Base-by-base conservation (phyloP, 2,329 filamentous ascomycete species). In the Microdochium bolleyi region DNA sequence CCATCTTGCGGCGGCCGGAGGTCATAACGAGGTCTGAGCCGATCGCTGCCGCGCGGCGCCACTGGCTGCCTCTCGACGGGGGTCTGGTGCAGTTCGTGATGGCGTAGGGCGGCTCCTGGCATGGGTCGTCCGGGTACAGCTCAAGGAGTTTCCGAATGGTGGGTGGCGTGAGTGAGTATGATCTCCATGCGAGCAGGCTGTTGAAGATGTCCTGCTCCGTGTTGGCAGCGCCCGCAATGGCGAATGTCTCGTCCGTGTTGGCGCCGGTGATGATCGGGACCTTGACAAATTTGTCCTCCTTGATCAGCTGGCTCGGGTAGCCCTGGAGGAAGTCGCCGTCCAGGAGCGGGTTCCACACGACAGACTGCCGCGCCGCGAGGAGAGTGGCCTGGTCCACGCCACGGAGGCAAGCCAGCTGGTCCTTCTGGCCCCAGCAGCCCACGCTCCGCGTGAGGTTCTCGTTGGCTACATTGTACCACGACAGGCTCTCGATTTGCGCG, bases 21-120 rank as follows among this genome's bases (percentile, higher is more conserved):
- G 76, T 70, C 69, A 79, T 78, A 30, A 76, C 71, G 5, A 77
- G 59, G 51, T 78, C 75, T 1, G 69, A 70, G 1, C 71, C 73
- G n/a, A 77, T 75, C 0, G 72, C 69, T 4, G 68, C 67, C 11
- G 64, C 70, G 8, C 74, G 67, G n/a, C 75, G 69, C 67, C 73
- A 77, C 57, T 73, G 69, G 14, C 67, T 54, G 1, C 73, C 74
- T 19, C 68, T 64, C 50, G 51, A 52, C 0, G 61, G 60, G 37
- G 60, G 56, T 2, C 62, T 58, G 14, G 63, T 62, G 54, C 67
- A 70, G 56, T 70, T 66, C 25, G 64, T 67, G 57, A 73, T 66
- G 34, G 68, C 63, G 55, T 70, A 70, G 0, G 77, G 77, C 30
- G 73, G 68, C 50, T 75, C 68, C 7, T 72, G 58, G 27, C 73